Base-by-base conservation (phyloP, 1,284 basidiomycete genomes). In the Filobasidium uniguttulatum region DNA sequence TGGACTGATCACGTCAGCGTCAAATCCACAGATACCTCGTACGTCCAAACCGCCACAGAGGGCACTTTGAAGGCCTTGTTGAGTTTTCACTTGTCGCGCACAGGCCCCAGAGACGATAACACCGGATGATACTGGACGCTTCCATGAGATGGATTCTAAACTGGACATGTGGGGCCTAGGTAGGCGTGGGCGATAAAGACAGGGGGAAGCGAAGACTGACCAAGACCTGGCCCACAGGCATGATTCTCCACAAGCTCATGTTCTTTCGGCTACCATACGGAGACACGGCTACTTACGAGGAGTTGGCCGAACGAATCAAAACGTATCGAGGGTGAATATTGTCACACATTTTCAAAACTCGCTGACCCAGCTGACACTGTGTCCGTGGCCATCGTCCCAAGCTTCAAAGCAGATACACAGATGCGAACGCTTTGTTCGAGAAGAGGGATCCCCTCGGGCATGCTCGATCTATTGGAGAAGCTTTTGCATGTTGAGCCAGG, bases 241-340 rank as follows among this genome's bases (percentile, higher is more conserved):
- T 96, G 83, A 83, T 96, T 37, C 73, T 96, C 10, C 80, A 94
- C 71, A 88, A 88, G 61, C 75, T 94, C 52, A 70, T 93, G 1
- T 96, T 93, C 69, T 87, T 96, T 67, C 76, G 77, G 28, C 65
- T 88, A 19, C 87, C 87, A 0, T 91, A 87, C 60, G 73, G 72
- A 19, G 78, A 82, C 56, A 80, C 82, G 0, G 71, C 75, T 3
- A 73, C 76, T 49, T 73, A 72, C 19, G 73, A 73, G 19, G 73
- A 65, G 34, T 69, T 96, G 28, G 80, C 86, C 57, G 71, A 70
- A 19, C 85, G 89, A 62, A 83, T 94, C n/a, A 56, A 76, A 45
- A 58, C 62, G 2, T 94, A 91, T 69, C 64, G 72, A 22, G 89
- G 89, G 75, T 86, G 59, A 33, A 72, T 64, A 15, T 7, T 20